Conservation (phyloP, 1,139 yeast species). For the Hyphopichia wangnamkhiaoensis region DNA sequence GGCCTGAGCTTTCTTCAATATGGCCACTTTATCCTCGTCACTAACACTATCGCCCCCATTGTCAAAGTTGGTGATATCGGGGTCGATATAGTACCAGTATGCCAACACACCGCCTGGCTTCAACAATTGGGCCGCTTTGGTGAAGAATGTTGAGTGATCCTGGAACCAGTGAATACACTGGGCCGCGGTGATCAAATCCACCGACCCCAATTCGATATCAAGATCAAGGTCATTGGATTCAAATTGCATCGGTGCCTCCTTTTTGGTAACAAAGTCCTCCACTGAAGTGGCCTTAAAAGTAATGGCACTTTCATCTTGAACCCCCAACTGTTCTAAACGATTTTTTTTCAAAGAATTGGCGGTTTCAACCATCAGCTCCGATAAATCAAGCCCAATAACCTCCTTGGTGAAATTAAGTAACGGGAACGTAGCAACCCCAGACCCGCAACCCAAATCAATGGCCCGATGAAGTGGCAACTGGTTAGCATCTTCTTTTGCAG, state of each 20-base stretch:
- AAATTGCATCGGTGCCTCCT: background rate
- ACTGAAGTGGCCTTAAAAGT: slow-evolving; percentile 36
- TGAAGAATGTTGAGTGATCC: slow-evolving; percentile 36
- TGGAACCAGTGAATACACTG: slow-evolving; percentile 50
- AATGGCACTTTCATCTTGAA: slow-evolving; percentile 26
- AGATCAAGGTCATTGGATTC: slow-evolving; percentile 12
- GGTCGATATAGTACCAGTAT: slow-evolving; percentile 47
- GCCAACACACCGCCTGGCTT: slow-evolving; percentile 42
- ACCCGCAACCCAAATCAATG: slow-evolving; percentile 43
- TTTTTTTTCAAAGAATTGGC: slow-evolving; percentile 28
- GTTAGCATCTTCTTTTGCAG: slow-evolving; percentile 13
- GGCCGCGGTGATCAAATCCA: slow-evolving; percentile 46
- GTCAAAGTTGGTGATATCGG: slow-evolving; percentile 33
- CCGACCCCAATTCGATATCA: slow-evolving; percentile 18
- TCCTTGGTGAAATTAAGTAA: slow-evolving; percentile 29
- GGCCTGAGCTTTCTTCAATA: slow-evolving; percentile 22
- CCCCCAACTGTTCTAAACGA: slow-evolving; percentile 25
- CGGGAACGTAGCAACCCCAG: slow-evolving; percentile 43
- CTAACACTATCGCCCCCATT: slow-evolving; percentile 15
- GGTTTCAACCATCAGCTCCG: slow-evolving; percentile 34
- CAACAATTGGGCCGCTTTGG: slow-evolving; percentile 27
- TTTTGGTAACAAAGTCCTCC: slow-evolving; percentile 26
- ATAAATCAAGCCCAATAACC: slow-evolving; percentile 38
- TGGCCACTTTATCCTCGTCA: slow-evolving; percentile 15
- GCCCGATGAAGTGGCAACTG: slow-evolving; percentile 22